Conservation (phyloP, 495 filamentous ascomycete genomes). For the Niebla homalea region DNA sequence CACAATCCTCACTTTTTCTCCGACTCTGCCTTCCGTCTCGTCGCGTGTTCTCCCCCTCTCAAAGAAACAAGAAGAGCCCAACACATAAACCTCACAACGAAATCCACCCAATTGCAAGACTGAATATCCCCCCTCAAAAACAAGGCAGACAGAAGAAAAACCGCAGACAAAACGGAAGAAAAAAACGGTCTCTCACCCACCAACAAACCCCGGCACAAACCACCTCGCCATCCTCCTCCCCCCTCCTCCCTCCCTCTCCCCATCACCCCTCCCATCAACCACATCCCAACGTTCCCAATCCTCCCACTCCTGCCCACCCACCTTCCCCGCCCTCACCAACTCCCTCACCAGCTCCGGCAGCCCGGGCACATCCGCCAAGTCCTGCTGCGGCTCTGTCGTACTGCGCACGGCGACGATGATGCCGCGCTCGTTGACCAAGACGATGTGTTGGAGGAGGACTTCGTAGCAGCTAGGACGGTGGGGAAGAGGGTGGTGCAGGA, state of each 20-base stretch:
- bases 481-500: conserved; percentile 29
- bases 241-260: conserved; percentile 19
- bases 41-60: too few species aligned
- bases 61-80: too few species aligned
- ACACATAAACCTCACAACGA: too few species aligned
- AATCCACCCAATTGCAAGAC: too few species aligned
- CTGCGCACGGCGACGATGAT: too few species aligned
- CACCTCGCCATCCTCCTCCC: conserved; percentile 39
- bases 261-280: not conserved
- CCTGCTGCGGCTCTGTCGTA: conserved; percentile 16
- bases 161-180: too few species aligned
- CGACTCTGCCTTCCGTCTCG: too few species aligned
- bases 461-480: not conserved
- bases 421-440: conserved; percentile 55
- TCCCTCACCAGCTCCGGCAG: conserved; percentile 28
- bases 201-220: conserved; percentile 91
- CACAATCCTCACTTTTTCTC: too few species aligned
- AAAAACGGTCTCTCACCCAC: conserved; percentile 26
- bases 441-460: conserved; percentile 36
- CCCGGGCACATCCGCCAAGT: conserved; percentile 27
- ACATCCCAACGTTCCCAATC: not conserved
- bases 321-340: conserved; percentile 27
- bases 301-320: conserved; percentile 20
- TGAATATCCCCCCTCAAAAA: too few species aligned
- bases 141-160: too few species aligned